Evolutionary conservation across 1,284 basidiomycete genomes (phyloP), one percentile per base, ranked within the genome.

Genomic region (Rhodotorula sp.): DNA sequence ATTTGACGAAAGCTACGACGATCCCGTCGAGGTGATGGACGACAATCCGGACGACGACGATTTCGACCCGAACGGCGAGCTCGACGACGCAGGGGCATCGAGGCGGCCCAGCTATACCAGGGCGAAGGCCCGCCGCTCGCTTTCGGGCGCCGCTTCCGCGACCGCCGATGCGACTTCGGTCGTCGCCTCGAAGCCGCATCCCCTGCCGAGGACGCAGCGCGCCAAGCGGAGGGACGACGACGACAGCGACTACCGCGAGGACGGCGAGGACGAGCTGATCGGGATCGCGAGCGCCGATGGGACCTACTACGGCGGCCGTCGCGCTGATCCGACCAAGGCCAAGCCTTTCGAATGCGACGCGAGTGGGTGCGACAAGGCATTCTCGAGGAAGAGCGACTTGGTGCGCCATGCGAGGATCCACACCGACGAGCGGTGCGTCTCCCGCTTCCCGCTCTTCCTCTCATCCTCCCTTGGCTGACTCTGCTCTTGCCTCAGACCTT

Each of bases 341-440:
- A 50, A 41, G 21, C 61, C 61, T 12, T 61, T 44, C 50, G 61
- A 14, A 19, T 84, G 83, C 78, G 77, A 76, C 27, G 80, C 77
- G 49, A 69, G 70, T 0, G 68, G 76, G 19, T 85, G 84, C 71
- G 73, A 78, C 67, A 84, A 84, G 73, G 79, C 82, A 0, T 85
- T 85, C 70, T 80, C 83, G 0, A 77, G 84, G 25, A 81, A 82
- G 64, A 83, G 81, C 59, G 84, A 85, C 71, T 80, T 85, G 49
- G 80, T 82, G 3, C 77, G 84, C 54, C 84, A 85, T 74, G 80
- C 80, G 49, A 72, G 83, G 16, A 85, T 85, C 60, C 84, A 85
- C 64, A 74, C 72, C 23, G 78, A 80, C 63, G 80, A 81, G 62
- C 74, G 71, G 71, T 70, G 56, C 66, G 71, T 44, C 16, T 7